These are phyloP conservation scores for Gamsiella multidivaricata DNA, from an alignment of 192 early-diverging fungal species.

Conservation along the genomic window DNA sequence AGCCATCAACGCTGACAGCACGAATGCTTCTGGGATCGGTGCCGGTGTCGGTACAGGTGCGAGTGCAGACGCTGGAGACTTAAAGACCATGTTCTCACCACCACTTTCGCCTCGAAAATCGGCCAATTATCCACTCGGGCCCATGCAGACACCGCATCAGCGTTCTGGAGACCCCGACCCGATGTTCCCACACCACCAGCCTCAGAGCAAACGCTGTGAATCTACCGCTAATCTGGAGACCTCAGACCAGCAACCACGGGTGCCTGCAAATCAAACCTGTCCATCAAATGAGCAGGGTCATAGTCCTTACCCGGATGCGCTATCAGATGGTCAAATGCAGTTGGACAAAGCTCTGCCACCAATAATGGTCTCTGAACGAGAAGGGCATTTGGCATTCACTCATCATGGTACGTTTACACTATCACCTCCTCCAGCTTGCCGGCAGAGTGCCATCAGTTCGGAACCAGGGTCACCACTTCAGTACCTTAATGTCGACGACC, in stretches of 20 bases:
- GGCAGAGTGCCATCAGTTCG: background rate
- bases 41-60: slow-evolving; percentile 1
- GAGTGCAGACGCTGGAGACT: background rate
- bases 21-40: slow-evolving; percentile 7
- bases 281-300: slow-evolving; percentile 1
- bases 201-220: slow-evolving; percentile 11
- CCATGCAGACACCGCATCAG: slow-evolving; percentile 3
- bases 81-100: slow-evolving; percentile 33
- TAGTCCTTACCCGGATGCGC: no score
- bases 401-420: background rate
- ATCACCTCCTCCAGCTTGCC: slow-evolving; percentile 6
- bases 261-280: background rate
- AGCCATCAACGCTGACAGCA: slow-evolving; percentile 17
- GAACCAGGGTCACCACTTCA: slow-evolving; percentile 30
- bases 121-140: background rate
- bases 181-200: slow-evolving; percentile 26
- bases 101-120: background rate
- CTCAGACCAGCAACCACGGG: background rate
- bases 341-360: slow-evolving; percentile 12
- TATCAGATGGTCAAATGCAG: no score
- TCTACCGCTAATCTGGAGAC: background rate
- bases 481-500: slow-evolving; percentile 22
- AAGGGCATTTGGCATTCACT: background rate
- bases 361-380: background rate
- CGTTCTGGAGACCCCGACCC: background rate